Evolutionary conservation across 345 rosid genomes (phyloP).

Genomic region (Pugionium dolabratum): DNA sequence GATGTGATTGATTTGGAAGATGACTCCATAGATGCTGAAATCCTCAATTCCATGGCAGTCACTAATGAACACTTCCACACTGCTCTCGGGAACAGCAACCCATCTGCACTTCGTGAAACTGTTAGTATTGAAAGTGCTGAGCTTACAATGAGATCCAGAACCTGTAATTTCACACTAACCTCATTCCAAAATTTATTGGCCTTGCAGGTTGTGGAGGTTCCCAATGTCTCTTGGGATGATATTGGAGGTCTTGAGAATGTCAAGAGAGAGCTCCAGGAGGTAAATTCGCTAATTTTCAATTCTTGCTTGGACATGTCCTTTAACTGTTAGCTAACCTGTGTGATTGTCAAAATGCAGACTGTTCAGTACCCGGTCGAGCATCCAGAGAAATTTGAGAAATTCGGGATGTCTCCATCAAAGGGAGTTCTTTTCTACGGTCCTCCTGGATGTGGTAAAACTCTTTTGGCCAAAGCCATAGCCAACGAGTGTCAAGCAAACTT

Average conservation of each 20-base stretch:
- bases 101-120: constrained; percentile 87
- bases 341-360: constrained; percentile 55
- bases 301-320: constrained; percentile 14
- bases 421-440: constrained; percentile 98
- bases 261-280: constrained; percentile 57
- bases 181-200: not conserved
- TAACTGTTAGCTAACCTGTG: constrained; percentile 1
- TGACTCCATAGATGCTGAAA: constrained; percentile 93
- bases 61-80: constrained; percentile 92
- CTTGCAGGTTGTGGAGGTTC: constrained; percentile 92
- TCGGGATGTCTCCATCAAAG: constrained; percentile 84
- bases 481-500: constrained; percentile 97
- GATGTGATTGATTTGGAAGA: constrained; percentile 56
- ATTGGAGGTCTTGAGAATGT: constrained; percentile 78
- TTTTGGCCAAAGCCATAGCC: constrained; percentile 95
- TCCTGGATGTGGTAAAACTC: constrained; percentile 98
- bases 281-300: constrained; percentile 24
- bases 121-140: constrained; percentile 46
- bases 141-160: not conserved
- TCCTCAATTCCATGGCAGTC: constrained; percentile 96
- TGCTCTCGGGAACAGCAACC: constrained; percentile 87
- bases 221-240: constrained; percentile 88
- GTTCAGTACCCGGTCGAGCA: constrained; percentile 99
- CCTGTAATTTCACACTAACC: not conserved
- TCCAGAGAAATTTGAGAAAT: constrained; percentile 63